These are phyloP conservation scores for Rubus idaeus DNA, from an alignment of 306 rosid species.

Conservation along the genomic window DNA sequence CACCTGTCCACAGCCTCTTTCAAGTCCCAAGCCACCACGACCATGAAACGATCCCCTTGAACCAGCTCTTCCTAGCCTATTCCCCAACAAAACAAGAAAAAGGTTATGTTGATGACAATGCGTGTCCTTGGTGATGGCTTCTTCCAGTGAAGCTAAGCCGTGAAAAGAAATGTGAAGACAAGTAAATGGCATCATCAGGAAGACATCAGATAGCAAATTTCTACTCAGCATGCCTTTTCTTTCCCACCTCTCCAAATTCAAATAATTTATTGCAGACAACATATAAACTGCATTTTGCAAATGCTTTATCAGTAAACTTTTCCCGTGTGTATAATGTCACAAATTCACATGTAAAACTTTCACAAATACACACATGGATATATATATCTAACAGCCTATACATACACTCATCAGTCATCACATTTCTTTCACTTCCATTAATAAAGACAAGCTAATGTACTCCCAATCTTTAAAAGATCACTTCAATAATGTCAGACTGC, in stretches of 20 bases:
- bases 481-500: background rate
- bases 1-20: constrained; percentile 25
- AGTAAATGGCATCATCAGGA: background rate
- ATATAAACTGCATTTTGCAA: background rate
- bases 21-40: constrained; percentile 18
- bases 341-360: background rate
- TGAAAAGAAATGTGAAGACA: background rate
- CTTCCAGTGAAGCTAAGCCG: background rate
- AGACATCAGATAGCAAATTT: background rate
- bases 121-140: background rate
- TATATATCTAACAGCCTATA: background rate
- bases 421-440: background rate
- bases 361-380: background rate
- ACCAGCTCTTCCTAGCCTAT: background rate
- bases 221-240: background rate
- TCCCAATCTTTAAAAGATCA: background rate
- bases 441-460: background rate
- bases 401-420: background rate
- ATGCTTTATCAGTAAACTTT: background rate
- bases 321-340: background rate
- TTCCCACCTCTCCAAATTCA: background rate
- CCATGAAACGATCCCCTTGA: constrained; percentile 13
- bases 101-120: background rate
- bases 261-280: background rate
- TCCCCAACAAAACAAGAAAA: background rate